Evolutionary conservation across 106 monocot species (phyloP), one percentile per base, ranked within the genome.

Genomic region (Allium cepa): DNA sequence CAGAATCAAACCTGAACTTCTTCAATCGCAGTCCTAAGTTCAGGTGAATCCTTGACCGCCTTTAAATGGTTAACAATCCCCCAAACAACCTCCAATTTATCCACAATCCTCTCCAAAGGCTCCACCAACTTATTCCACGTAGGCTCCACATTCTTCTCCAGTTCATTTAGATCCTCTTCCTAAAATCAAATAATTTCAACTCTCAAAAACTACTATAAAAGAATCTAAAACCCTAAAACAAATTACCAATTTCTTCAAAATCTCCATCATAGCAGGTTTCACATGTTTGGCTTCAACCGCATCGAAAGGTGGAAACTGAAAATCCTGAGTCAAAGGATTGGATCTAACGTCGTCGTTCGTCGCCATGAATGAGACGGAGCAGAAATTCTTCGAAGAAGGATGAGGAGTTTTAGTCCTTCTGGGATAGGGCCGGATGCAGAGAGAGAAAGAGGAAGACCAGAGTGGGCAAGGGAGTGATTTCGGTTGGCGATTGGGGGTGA

Each of bases 61-160:
- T 99, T 92, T 62, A 99, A 84, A 73, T 99, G 97, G 67, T 92
- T 84, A 14, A 99, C 82, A 47, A 85, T 77, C 17, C 92, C 92
- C 97, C 97, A 99, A 28, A 92, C 89, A 13, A 99, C 92, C 70
- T 80, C 70, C 66, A 99, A 53, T 50, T 85, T 64, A 71, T 99
- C 97, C 17, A 84, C 66, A 65, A 99, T 99, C 78, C 74, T 81
- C 84, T 99, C 97, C 45, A 92, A 56, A 45, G 97, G 92, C 74
- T 92, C 97, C 71, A 92, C 89, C 72, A 99, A 74, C 75, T 74
- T 79, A 47, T 80, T 72, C 97, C 97, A 99, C 47, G 87, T 78
- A 26, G 97, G 92, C 72, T 87, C 84, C 68, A 99, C 89, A 27
- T 65, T 72, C 75, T 66, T 73, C 86, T 99, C 97, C 73, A 92